Conservation (phyloP, 176 grass and related monocot species). For the Eragrostis nindensis region DNA sequence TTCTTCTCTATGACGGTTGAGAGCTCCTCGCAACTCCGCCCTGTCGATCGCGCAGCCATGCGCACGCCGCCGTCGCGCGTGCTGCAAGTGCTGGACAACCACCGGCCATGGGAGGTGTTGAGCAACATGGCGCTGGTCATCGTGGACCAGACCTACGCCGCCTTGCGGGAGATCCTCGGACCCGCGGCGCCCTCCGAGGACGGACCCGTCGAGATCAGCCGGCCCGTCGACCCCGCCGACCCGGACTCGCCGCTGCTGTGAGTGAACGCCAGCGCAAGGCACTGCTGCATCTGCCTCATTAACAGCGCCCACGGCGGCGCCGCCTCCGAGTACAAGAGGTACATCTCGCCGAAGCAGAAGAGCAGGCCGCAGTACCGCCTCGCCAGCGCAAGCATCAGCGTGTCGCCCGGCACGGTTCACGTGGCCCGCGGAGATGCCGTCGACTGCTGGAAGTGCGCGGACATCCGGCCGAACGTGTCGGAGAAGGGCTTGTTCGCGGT, state of each 20-base stretch:
- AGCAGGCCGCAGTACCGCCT: neutral
- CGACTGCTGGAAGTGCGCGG: neutral
- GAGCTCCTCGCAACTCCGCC: neutral
- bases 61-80: neutral
- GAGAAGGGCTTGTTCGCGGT: conserved; percentile 13
- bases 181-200: neutral
- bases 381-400: neutral
- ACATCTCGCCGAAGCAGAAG: neutral
- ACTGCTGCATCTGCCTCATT: conserved; percentile 38
- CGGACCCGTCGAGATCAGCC: conserved; percentile 3
- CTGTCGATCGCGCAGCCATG: neutral
- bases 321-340: neutral
- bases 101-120: conserved; percentile 8
- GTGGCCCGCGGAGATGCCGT: neutral
- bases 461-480: neutral
- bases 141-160: conserved; percentile 38
- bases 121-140: conserved; percentile 19
- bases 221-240: conserved; percentile 32
- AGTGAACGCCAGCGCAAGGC: conserved; percentile 28
- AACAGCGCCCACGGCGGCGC: neutral
- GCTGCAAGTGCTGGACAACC: neutral
- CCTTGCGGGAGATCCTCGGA: neutral
- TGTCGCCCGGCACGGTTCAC: conserved; percentile 28
- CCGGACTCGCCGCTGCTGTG: conserved; percentile 39
- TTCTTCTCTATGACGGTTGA: neutral